These are phyloP conservation scores for Podila epicladia DNA, from an alignment of 192 early-diverging fungal species.

Conservation along the genomic window DNA sequence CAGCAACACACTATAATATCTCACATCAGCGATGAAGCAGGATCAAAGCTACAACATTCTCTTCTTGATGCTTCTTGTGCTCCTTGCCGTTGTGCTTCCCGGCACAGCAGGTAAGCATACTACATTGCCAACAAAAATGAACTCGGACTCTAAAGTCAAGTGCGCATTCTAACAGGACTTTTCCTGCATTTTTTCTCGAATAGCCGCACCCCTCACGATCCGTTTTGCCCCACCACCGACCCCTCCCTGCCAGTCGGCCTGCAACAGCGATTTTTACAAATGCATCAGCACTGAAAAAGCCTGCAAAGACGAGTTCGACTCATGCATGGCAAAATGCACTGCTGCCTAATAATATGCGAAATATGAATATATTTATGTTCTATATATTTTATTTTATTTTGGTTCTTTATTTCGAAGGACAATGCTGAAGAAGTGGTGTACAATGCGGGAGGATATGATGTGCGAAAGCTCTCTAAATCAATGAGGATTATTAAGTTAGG, in stretches of 20 bases:
- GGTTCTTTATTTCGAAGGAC: neutral
- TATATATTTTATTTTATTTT: neutral
- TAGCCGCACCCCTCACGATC: neutral
- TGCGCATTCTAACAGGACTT: too few species aligned
- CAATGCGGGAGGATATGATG: neutral
- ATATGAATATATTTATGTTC: too few species aligned
- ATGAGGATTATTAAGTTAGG: neutral
- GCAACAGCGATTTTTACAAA: constrained; percentile 34
- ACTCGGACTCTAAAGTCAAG: too few species aligned
- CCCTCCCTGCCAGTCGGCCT: constrained; percentile 24
- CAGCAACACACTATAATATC: too few species aligned
- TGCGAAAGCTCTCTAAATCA: neutral
- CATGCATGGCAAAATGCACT: constrained; percentile 1
- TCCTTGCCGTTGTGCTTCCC: too few species aligned
- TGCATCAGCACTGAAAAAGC: too few species aligned
- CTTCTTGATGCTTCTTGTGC: too few species aligned
- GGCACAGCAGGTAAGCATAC: neutral
- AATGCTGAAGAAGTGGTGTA: neutral
- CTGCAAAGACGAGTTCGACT: constrained; percentile 5
- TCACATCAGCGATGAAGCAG: too few species aligned
- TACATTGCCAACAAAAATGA: neutral
- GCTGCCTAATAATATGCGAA: neutral
- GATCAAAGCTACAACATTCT: too few species aligned
- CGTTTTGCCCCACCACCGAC: constrained; percentile 5
- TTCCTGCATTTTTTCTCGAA: too few species aligned